Conservation (phyloP, 202 grass and related monocot species). For the Setaria viridis region DNA sequence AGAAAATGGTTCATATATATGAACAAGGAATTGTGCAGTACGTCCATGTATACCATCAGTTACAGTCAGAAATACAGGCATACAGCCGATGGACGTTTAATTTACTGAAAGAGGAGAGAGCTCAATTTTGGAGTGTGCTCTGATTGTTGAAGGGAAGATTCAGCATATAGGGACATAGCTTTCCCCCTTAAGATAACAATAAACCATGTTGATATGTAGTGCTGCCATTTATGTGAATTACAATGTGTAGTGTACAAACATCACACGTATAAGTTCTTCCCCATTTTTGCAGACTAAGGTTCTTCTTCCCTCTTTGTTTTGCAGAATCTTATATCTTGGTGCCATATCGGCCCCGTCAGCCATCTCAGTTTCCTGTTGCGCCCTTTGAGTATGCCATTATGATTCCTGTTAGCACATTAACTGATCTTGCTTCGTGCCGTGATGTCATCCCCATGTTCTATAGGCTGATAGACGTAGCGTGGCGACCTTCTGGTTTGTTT, state of each 20-base stretch:
- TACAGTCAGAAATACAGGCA: background rate
- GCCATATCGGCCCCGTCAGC: background rate
- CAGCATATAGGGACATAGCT: background rate
- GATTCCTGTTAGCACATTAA: background rate
- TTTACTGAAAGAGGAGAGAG: background rate
- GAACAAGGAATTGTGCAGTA: constrained; percentile 38
- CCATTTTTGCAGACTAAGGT: background rate
- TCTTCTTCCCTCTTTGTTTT: background rate
- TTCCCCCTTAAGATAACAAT: background rate
- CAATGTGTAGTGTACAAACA: background rate
- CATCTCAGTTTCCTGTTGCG: background rate
- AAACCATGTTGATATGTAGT: constrained; percentile 39
- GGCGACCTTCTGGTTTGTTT: too few species aligned
- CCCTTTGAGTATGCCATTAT: background rate
- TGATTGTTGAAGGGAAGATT: constrained; percentile 9
- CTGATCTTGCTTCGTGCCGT: background rate
- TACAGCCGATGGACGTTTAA: background rate
- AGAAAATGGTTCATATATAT: background rate
- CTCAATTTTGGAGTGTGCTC: constrained; percentile 38
- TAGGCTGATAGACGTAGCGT: background rate
- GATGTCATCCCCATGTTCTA: background rate
- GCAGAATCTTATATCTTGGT: background rate
- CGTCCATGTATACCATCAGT: background rate
- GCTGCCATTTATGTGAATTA: constrained; percentile 19
- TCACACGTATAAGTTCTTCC: background rate